Evolutionary conservation across 2,329 filamentous ascomycete species (phyloP).

Genomic region (Paracorniculantispora psalliotae): DNA sequence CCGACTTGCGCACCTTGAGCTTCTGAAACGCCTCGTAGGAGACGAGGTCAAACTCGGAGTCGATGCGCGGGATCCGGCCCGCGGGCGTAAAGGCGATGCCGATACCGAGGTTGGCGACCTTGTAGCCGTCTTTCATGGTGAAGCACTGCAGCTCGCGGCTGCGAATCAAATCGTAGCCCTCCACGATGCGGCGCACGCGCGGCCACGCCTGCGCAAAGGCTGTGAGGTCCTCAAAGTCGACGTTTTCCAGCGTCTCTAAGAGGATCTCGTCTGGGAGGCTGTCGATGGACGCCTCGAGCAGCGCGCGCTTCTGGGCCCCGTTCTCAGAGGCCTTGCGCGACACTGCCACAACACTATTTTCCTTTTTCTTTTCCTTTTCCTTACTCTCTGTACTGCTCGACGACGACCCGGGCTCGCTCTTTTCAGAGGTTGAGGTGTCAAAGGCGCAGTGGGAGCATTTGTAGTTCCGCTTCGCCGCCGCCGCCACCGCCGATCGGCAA

Average conservation of each 20-base stretch:
- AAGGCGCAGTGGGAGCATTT: not conserved
- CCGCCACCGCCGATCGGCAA: not conserved
- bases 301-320: not conserved
- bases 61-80: conserved; percentile 24
- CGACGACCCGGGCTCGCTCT: too few relatives aligned
- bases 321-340: not conserved
- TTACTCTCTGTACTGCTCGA: too few relatives aligned
- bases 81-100: conserved; percentile 28
- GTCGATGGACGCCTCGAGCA: conserved; percentile 18
- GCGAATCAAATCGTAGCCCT: conserved; percentile 32
- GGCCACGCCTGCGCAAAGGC: conserved; percentile 33
- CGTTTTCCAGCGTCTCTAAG: conserved; percentile 27
- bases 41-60: conserved; percentile 46
- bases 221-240: conserved; percentile 33
- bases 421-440: too few relatives aligned
- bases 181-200: conserved; percentile 29
- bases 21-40: conserved; percentile 35
- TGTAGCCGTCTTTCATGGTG: conserved; percentile 37
- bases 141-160: conserved; percentile 44
- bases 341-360: not conserved
- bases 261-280: conserved; percentile 38
- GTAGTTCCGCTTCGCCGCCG: not conserved
- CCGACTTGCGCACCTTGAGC: conserved; percentile 32
- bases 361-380: not conserved
- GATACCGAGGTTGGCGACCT: conserved; percentile 36